phyloP scores from a whole-genome alignment of 768 basidiomycete species.

The Psilocybe azurescens region DNA sequence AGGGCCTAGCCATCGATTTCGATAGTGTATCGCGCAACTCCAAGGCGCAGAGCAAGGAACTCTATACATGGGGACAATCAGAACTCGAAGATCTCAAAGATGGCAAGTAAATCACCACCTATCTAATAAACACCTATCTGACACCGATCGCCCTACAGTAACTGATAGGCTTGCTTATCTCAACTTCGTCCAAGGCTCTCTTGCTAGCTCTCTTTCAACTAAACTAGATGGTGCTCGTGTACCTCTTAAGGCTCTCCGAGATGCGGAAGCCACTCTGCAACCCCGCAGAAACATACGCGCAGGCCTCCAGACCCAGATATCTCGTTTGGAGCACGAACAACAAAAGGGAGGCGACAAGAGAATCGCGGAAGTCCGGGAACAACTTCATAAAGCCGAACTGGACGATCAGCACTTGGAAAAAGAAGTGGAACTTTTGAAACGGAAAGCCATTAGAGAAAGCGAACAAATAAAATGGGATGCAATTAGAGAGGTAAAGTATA shows the following conservation, averaged over 20 bases:
- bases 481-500: slow-evolving; percentile 65
- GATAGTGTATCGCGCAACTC: slow-evolving; percentile 69
- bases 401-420: slow-evolving; percentile 72
- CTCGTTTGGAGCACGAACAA: slow-evolving; percentile 67
- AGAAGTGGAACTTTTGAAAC: slow-evolving; percentile 73
- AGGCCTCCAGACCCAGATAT: slow-evolving; percentile 63
- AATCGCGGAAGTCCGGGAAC: slow-evolving; percentile 70
- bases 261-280: slow-evolving; percentile 64
- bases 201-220: slow-evolving; percentile 62
- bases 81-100: slow-evolving; percentile 79
- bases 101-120: slow-evolving; percentile 45
- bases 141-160: slow-evolving; percentile 44
- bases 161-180: slow-evolving; percentile 84
- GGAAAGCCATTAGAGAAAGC: slow-evolving; percentile 78
- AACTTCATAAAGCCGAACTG: slow-evolving; percentile 66
- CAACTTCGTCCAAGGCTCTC: slow-evolving; percentile 76
- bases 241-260: slow-evolving; percentile 74
- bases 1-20: slow-evolving; percentile 78
- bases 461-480: slow-evolving; percentile 84
- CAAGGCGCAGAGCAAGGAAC: slow-evolving; percentile 80
- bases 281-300: slow-evolving; percentile 69
- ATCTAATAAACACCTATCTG: slow-evolving; percentile 5
- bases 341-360: slow-evolving; percentile 70
- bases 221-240: slow-evolving; percentile 69
- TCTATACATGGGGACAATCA: slow-evolving; percentile 83